A percentile compares a stretch with the other conserved stretches of the same genome.
Conservation (phyloP, 2,329 filamentous ascomycete genomes). For the Fusarium sp. region DNA sequence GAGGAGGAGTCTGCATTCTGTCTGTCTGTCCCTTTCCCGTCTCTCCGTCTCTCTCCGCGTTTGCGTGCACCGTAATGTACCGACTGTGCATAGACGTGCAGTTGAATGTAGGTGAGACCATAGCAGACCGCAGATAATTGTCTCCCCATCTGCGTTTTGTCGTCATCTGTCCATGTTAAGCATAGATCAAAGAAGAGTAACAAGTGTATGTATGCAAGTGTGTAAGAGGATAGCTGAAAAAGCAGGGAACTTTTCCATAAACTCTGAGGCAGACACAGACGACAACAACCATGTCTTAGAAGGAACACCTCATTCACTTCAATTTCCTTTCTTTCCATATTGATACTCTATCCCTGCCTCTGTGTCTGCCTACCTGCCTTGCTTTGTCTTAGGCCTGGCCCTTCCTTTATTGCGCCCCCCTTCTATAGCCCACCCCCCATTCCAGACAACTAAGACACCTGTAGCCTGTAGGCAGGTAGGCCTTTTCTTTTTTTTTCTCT, state of each 20-base stretch:
- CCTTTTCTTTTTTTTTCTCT: constrained; percentile 38
- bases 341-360: constrained; percentile 11
- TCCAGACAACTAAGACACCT: constrained; percentile 32
- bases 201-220: not conserved
- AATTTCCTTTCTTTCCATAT: constrained; percentile 24
- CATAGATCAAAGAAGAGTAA: not conserved
- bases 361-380: constrained; percentile 25
- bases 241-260: not conserved
- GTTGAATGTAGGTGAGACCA: not conserved
- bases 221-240: not conserved
- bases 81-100: constrained; percentile 26
- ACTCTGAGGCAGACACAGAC: constrained; percentile 16
- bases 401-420: constrained; percentile 30
- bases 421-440: constrained; percentile 33
- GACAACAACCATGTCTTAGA: constrained; percentile 5
- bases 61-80: constrained; percentile 30
- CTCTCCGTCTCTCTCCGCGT: constrained; percentile 35
- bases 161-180: constrained; percentile 20
- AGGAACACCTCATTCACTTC: constrained; percentile 28
- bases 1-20: not conserved
- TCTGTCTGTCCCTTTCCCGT: constrained; percentile 13
- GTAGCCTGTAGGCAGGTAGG: constrained; percentile 1
- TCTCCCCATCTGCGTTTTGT: constrained; percentile 20
- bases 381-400: constrained; percentile 29
- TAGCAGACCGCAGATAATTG: not conserved